Base-by-base conservation (phyloP, 2,329 filamentous ascomycete species). In the Dryadomyces quercus-mongolicae region DNA sequence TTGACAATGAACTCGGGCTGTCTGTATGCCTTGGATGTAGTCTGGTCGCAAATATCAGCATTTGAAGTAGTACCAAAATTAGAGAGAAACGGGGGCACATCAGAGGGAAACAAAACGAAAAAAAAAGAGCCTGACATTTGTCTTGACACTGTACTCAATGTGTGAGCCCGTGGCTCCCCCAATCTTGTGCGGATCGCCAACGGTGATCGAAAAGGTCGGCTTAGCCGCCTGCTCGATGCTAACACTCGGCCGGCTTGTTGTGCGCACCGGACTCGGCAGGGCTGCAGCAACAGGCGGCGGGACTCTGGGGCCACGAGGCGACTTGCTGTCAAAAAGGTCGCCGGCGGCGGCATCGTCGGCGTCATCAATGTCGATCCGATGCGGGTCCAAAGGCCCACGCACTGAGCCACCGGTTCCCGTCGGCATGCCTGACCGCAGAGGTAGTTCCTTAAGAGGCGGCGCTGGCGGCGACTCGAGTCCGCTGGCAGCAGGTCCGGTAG, bases 181-280 rank as follows among this genome's bases (percentile, higher is more conserved):
- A 61, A 98, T 92, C 73, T 97, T 98, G 71, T 96, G 91, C 54
- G 93, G 93, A 70, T 98, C 93, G 55, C 93, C 93, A 21, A 98
- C 93, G 2, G 79, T 83, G 63, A 98, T 97, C 51, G 88, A 75
- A 69, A 97, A 98, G 45, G 75, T 86, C 5, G 93, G 93, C 70
- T 95, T 95, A 34, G 92, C 85, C 49, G 93, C 93, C 71, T 95
- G 88, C 69, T 97, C 92, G 54, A 97, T 74, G 67, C 86, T 94
- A 60, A 96, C 81, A 66, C 91, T 95, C 18, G 91, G 90, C 64
- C 74, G 82, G 60, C 66, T 80, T 64, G 70, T 76, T 67, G 68
- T 74, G 62, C 72, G 71, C 36, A 77, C 65, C 31, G 73, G 69
- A 55, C 74, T 78, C 20, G 75, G 75, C 59, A 74, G 71, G 7